Conservation (phyloP, 2,329 filamentous ascomycete genomes). For the Onygenales sp. region DNA sequence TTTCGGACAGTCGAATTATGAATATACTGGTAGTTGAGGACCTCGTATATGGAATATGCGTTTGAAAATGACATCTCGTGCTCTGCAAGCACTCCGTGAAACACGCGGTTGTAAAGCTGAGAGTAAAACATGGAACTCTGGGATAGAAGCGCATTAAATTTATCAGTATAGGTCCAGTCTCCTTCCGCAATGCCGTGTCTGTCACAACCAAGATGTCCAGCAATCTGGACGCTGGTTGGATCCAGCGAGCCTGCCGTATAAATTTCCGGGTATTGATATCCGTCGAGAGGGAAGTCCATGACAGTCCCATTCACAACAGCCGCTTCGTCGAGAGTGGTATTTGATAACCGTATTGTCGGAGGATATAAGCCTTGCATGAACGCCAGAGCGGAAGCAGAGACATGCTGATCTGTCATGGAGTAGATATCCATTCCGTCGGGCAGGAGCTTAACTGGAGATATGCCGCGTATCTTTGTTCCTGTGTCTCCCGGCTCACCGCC, state of each 20-base stretch:
- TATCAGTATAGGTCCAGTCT: conserved; percentile 33
- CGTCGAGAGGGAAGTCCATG: conserved; percentile 40
- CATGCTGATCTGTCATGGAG: conserved; percentile 39
- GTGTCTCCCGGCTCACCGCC: conserved; percentile 13
- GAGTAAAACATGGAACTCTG: conserved; percentile 38
- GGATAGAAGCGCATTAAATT: conserved; percentile 31
- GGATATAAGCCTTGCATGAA: conserved; percentile 56
- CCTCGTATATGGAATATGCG: conserved; percentile 47
- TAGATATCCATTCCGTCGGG: conserved; percentile 39
- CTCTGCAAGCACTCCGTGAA: conserved; percentile 33
- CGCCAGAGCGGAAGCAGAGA: conserved; percentile 46
- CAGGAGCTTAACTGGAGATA: conserved; percentile 37
- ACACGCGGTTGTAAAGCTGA: conserved; percentile 32
- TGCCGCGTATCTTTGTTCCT: conserved; percentile 31
- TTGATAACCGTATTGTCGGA: conserved; percentile 29
- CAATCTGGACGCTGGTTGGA: conserved; percentile 41
- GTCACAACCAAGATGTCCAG: conserved; percentile 39
- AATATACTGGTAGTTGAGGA: conserved; percentile 43
- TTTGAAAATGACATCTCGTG: conserved; percentile 40
- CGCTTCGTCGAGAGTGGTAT: conserved; percentile 25
- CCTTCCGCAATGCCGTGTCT: conserved; percentile 25
- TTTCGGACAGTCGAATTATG: conserved; percentile 40
- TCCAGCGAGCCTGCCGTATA: conserved; percentile 36
- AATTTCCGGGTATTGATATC: conserved; percentile 50
- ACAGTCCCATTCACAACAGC: conserved; percentile 38